Evolutionary conservation across 169 alveolate genomes (phyloP).

Genomic region (Plasmodium falciparum): DNA sequence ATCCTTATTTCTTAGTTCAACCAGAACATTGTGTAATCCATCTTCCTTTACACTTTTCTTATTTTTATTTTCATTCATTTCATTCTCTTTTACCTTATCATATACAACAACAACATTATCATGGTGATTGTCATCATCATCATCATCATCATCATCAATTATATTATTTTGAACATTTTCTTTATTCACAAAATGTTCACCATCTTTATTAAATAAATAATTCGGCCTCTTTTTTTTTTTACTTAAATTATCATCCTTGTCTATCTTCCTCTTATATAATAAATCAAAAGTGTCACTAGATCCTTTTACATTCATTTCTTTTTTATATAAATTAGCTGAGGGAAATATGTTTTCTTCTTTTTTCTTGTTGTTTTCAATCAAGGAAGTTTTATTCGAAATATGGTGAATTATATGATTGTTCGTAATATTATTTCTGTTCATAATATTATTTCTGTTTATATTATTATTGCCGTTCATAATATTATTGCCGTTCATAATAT

Average conservation of each 20-base stretch:
- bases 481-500: neutral
- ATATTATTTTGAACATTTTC: neutral
- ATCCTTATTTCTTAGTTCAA: too few species aligned
- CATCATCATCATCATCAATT: neutral
- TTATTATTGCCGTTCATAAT: neutral
- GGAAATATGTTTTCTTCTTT: neutral
- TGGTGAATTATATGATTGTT: too few species aligned
- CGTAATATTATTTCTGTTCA: too few species aligned
- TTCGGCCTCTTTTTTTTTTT: neutral
- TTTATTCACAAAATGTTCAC: neutral
- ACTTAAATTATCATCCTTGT: conserved; percentile 19
- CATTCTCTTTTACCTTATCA: neutral
- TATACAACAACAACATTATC: too few species aligned
- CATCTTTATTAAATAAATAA: conserved; percentile 4
- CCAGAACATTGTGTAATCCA: too few species aligned
- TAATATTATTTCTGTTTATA: neutral
- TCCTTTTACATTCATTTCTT: conserved; percentile 15
- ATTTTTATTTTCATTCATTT: neutral
- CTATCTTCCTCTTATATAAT: conserved; percentile 24
- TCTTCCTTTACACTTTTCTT: neutral
- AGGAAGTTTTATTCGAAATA: too few species aligned
- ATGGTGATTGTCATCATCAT: too few species aligned
- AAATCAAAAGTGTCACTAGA: conserved; percentile 28
- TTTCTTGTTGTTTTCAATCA: too few species aligned
- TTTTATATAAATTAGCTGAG: neutral